Conservation (phyloP, 345 rosid genomes). For the Camelina hispida region DNA sequence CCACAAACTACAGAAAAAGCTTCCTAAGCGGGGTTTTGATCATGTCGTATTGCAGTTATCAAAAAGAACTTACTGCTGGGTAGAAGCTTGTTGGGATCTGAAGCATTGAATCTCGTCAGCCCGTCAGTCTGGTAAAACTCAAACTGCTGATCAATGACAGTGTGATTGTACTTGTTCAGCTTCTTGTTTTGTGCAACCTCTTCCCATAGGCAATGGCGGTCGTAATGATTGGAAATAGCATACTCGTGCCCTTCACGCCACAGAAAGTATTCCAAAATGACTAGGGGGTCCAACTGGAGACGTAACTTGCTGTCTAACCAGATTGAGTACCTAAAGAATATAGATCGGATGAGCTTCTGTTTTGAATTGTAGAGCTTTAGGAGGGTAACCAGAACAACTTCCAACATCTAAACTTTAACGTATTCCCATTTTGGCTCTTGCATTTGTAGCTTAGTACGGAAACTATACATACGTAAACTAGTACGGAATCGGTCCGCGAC, state of each 20-base stretch:
- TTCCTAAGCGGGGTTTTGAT: neutral
- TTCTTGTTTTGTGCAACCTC: conserved; percentile 94
- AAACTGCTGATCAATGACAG: conserved; percentile 85
- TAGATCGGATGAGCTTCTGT: conserved; percentile 13
- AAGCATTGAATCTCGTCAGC: conserved; percentile 70
- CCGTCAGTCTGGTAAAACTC: conserved; percentile 86
- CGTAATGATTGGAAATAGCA: conserved; percentile 95
- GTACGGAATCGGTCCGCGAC: too few relatives aligned
- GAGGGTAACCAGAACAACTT: conserved; percentile 10
- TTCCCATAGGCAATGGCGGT: conserved; percentile 97
- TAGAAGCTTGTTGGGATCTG: conserved; percentile 85
- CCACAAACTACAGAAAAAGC: neutral
- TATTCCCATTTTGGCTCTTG: neutral
- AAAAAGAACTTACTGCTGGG: conserved; percentile 75
- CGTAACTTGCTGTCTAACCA: conserved; percentile 99
- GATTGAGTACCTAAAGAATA: conserved; percentile 78
- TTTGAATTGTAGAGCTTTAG: conserved; percentile 9
- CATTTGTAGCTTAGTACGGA: conserved; percentile 1
- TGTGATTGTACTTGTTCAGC: conserved; percentile 94
- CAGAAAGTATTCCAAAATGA: conserved; percentile 82
- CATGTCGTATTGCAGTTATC: conserved; percentile 2
- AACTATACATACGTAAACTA: neutral
- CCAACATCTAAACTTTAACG: neutral
- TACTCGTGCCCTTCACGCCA: conserved; percentile 95
- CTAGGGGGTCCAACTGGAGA: conserved; percentile 83